phyloP scores from a whole-genome alignment of 148 eudicot genomes.

The Tetragonia tetragonoides region DNA sequence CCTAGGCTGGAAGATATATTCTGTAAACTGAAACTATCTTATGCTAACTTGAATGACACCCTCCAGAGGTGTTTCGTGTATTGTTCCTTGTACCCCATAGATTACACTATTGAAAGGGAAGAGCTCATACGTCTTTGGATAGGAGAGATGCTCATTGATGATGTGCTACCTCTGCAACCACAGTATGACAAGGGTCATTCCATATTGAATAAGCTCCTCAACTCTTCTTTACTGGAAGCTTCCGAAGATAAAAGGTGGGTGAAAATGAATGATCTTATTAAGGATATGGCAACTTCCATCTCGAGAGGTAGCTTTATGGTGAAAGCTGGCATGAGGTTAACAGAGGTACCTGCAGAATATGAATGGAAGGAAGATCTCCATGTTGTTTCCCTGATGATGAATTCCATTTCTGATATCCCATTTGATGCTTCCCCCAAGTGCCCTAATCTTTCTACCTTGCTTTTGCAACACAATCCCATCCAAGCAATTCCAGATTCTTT shows the following conservation, averaged over 20 bases:
- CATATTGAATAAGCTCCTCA: slow-evolving; percentile 23
- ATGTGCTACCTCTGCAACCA: slow-evolving; percentile 17
- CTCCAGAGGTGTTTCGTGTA: slow-evolving; percentile 18
- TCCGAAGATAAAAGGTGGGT: not conserved
- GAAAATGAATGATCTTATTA: slow-evolving; percentile 9
- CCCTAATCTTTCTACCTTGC: slow-evolving; percentile 19
- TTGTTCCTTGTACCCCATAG: slow-evolving; percentile 20
- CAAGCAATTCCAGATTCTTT: slow-evolving; percentile 22
- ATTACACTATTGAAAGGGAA: slow-evolving; percentile 11
- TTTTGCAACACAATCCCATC: slow-evolving; percentile 16
- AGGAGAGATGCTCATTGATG: slow-evolving; percentile 17
- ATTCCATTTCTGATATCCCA: not conserved
- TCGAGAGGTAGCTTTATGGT: slow-evolving; percentile 6
- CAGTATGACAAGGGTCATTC: slow-evolving; percentile 25
- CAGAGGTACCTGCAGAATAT: not conserved
- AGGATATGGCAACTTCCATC: slow-evolving; percentile 13
- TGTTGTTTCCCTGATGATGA: slow-evolving; percentile 9
- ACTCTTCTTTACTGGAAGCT: slow-evolving; percentile 23
- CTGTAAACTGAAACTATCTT: slow-evolving; percentile 2
- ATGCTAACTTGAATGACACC: slow-evolving; percentile 7
- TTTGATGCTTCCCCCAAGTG: slow-evolving; percentile 5
- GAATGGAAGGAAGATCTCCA: not conserved
- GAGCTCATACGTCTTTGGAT: slow-evolving; percentile 26
- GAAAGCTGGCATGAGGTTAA: not conserved
- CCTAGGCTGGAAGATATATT: not conserved